Evolutionary conservation across 2,329 filamentous ascomycete species (phyloP).

Genomic region (Scytalidium sp.): DNA sequence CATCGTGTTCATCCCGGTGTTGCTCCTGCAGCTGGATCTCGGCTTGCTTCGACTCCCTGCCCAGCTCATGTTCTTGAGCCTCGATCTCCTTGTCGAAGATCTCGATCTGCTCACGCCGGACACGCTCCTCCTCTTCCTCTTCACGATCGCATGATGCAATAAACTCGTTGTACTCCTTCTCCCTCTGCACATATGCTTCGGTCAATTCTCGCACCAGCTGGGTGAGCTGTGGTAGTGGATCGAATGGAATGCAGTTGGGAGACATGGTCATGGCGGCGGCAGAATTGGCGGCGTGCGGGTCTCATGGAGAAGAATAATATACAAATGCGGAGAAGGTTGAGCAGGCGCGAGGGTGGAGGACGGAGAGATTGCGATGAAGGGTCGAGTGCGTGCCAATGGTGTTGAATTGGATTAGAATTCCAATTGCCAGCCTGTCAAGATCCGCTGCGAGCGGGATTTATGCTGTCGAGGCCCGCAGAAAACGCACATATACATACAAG

Average conservation of each 20-base stretch:
- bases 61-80: conserved; percentile 6
- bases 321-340: too few relatives aligned
- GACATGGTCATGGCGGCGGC: neutral
- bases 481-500: too few relatives aligned
- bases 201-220: neutral
- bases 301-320: neutral
- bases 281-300: neutral
- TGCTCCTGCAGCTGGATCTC: conserved; percentile 8
- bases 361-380: too few relatives aligned
- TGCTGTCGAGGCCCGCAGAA: too few relatives aligned
- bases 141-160: neutral
- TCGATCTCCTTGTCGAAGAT: conserved; percentile 3
- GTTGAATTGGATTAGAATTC: too few relatives aligned
- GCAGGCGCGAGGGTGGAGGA: too few relatives aligned
- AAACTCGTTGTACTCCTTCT: conserved; percentile 2
- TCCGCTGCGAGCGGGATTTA: too few relatives aligned
- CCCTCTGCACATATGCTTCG: neutral
- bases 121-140: conserved; percentile 2
- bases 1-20: conserved; percentile 6
- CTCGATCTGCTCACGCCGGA: neutral
- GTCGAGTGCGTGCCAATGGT: too few relatives aligned
- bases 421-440: too few relatives aligned
- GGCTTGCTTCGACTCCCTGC: conserved; percentile 1
- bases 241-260: neutral
- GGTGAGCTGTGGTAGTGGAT: neutral